A percentile compares a stretch with the other conserved stretches of the same genome.
phyloP scores from a whole-genome alignment of 805 yeast species.

The Candida schatavii region DNA sequence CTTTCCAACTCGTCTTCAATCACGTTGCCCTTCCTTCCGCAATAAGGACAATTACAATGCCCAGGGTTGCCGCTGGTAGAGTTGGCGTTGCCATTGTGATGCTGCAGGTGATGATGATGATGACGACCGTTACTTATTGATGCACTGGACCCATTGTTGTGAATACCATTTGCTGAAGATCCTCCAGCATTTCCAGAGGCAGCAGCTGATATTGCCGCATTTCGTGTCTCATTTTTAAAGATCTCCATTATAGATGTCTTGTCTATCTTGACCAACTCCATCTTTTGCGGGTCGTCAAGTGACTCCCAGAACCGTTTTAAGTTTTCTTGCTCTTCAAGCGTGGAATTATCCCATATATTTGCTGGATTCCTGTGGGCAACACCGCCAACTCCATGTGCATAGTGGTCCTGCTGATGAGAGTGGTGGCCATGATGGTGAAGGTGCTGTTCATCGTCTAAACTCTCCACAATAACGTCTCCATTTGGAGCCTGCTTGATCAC shows the following conservation, averaged over 20 bases:
- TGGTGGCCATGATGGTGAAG: slow-evolving; percentile 17
- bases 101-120: slow-evolving; percentile 3
- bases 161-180: slow-evolving; percentile 4
- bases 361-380: slow-evolving; percentile 8
- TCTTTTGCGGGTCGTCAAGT: slow-evolving; percentile 57
- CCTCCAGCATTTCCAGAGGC: background rate
- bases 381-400: slow-evolving; percentile 1
- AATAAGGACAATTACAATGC: slow-evolving; percentile 53
- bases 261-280: slow-evolving; percentile 60
- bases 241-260: slow-evolving; percentile 65
- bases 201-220: slow-evolving; percentile 5
- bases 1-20: slow-evolving; percentile 75
- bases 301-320: slow-evolving; percentile 65
- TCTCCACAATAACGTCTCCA: slow-evolving; percentile 75
- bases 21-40: slow-evolving; percentile 70
- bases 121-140: slow-evolving; percentile 12
- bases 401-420: slow-evolving; percentile 5
- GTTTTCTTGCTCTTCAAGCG: slow-evolving; percentile 50
- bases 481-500: slow-evolving; percentile 68
- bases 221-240: slow-evolving; percentile 45
- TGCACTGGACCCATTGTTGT: slow-evolving; percentile 1
- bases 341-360: slow-evolving; percentile 46
- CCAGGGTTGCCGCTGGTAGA: slow-evolving; percentile 2
- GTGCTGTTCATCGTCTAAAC: slow-evolving; percentile 31
- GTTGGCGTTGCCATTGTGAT: slow-evolving; percentile 5